Conservation (phyloP, 2,329 filamentous ascomycete species). For the Neonectria coccinea region DNA sequence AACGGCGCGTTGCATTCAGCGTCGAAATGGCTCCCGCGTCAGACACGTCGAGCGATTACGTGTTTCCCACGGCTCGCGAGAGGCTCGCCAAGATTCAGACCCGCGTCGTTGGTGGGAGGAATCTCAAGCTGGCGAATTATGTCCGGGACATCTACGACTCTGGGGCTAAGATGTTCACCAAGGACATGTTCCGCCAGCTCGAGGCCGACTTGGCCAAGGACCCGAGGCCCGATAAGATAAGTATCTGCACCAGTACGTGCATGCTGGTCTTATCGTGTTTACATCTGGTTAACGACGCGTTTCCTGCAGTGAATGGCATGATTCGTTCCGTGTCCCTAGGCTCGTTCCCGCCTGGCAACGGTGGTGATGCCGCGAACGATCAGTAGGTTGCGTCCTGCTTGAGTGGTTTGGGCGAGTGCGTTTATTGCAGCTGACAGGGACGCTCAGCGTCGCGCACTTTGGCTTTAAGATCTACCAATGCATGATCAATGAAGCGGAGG, state of each 20-base stretch:
- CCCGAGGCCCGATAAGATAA: neutral
- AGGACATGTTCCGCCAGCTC: slow-evolving; percentile 8
- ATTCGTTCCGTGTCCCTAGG: neutral
- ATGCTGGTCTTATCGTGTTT: neutral
- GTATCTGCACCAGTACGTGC: neutral
- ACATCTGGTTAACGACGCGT: neutral
- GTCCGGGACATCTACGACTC: slow-evolving; percentile 1
- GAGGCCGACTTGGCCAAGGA: slow-evolving; percentile 5
- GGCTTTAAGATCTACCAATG: neutral
- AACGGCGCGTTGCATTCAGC: neutral
- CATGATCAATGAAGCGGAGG: neutral
- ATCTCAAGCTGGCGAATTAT: neutral
- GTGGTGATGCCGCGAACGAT: neutral
- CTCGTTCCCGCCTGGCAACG: too few relatives aligned
- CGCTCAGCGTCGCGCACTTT: neutral
- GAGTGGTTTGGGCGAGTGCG: neutral
- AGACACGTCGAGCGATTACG: neutral
- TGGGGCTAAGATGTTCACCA: slow-evolving; percentile 19
- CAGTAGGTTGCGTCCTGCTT: neutral
- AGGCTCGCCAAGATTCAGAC: neutral
- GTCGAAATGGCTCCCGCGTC: neutral
- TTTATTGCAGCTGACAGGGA: neutral
- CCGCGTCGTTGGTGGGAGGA: neutral
- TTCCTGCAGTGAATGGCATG: slow-evolving; percentile 7
- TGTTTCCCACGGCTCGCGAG: neutral